Conservation (phyloP, 495 filamentous ascomycete species). For the Trichoderma orchidacearum region DNA sequence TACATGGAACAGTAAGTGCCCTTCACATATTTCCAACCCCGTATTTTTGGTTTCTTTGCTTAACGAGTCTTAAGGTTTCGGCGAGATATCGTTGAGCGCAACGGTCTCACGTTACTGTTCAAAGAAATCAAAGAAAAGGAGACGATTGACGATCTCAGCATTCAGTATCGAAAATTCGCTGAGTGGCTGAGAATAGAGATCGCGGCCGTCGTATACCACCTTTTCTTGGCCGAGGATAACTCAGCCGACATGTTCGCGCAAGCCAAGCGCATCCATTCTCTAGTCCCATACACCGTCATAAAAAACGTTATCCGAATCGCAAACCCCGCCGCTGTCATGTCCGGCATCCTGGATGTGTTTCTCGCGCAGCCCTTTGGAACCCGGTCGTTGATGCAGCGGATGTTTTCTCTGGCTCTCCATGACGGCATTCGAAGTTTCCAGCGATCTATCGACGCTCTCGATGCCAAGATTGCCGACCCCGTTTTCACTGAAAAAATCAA, state of each 20-base stretch:
- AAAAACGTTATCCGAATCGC: constrained; percentile 96
- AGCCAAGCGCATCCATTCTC: constrained; percentile 79
- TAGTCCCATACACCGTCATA: constrained; percentile 81
- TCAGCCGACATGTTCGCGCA: constrained; percentile 92
- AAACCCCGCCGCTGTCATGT: constrained; percentile 94
- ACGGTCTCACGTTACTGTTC: constrained; percentile 89
- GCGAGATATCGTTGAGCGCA: constrained; percentile 42
- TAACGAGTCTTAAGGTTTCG: constrained; percentile 26
- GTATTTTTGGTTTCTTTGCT: constrained; percentile 3
- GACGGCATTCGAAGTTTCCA: constrained; percentile 81
- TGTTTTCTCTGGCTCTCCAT: constrained; percentile 80
- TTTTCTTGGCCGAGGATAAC: constrained; percentile 97
- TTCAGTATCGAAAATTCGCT: constrained; percentile 95
- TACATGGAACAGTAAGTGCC: constrained; percentile 89
- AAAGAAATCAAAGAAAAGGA: constrained; percentile 80
- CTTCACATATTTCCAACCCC: no score
- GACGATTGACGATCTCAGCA: constrained; percentile 70
- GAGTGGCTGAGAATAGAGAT: constrained; percentile 98
- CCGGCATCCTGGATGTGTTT: constrained; percentile 82
- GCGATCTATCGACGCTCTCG: constrained; percentile 66
- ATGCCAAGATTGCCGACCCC: constrained; percentile 58
- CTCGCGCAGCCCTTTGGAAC: constrained; percentile 88
- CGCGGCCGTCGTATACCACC: constrained; percentile 89
- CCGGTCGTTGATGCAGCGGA: constrained; percentile 79
- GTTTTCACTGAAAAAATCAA: constrained; percentile 75